A percentile compares a stretch with the other conserved stretches of the same genome.
phyloP scores from a whole-genome alignment of 345 rosid species.

The Eutrema heterophyllum region DNA sequence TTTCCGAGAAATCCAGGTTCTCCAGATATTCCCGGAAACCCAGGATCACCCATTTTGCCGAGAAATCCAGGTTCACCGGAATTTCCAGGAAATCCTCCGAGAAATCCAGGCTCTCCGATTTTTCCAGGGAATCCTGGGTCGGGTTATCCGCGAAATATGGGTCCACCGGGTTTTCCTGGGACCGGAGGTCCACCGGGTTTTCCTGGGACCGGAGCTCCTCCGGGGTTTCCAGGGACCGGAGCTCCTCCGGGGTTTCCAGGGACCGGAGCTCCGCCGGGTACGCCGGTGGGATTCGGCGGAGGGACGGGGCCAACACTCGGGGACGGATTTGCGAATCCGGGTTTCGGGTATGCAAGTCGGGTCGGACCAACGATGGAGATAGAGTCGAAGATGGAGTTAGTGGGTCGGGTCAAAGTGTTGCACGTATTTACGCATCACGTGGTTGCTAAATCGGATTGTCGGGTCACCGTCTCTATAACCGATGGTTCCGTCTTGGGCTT shows the following conservation, averaged over 20 bases:
- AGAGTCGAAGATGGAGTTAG: slow-evolving; percentile 63
- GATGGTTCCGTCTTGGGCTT: slow-evolving; percentile 93
- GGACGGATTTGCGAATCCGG: slow-evolving; percentile 32
- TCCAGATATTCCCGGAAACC: too few relatives aligned
- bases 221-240: slow-evolving; percentile 11
- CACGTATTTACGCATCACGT: slow-evolving; percentile 80
- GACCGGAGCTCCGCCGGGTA: slow-evolving; percentile 19
- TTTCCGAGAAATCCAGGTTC: neutral
- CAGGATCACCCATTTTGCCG: neutral
- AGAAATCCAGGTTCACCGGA: slow-evolving; percentile 27
- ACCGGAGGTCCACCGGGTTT: slow-evolving; percentile 26
- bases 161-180: slow-evolving; percentile 22
- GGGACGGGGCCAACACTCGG: slow-evolving; percentile 25
- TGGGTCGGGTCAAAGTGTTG: slow-evolving; percentile 83
- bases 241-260: slow-evolving; percentile 30
- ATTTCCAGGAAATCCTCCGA: neutral
- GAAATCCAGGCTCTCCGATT: slow-evolving; percentile 15
- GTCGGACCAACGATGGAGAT: slow-evolving; percentile 91
- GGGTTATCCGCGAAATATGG: slow-evolving; percentile 26
- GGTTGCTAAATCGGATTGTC: slow-evolving; percentile 58
- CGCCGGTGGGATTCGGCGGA: slow-evolving; percentile 26
- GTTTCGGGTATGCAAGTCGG: slow-evolving; percentile 37
- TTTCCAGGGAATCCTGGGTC: slow-evolving; percentile 1
- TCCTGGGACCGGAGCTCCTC: neutral
- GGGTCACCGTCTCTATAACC: slow-evolving; percentile 59